phyloP scores from a whole-genome alignment of 805 yeast genomes.

The Jamesozyma spencerorum region DNA sequence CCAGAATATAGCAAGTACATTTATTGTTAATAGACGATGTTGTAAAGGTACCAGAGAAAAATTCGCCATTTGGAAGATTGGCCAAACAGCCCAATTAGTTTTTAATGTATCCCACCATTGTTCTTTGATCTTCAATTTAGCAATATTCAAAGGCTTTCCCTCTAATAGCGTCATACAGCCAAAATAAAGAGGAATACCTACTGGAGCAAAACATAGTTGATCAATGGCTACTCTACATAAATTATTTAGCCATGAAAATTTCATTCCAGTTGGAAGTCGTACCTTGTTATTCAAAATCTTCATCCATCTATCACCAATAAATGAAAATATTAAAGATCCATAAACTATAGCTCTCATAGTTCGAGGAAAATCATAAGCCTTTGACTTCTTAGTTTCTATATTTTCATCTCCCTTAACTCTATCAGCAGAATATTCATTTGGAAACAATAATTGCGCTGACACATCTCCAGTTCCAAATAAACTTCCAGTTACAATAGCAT shows the following conservation, averaged over 20 bases:
- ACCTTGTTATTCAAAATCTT: constrained; percentile 37
- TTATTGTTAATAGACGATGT: constrained; percentile 58
- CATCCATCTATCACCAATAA: constrained; percentile 69
- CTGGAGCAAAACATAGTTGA: constrained; percentile 70
- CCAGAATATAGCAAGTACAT: constrained; percentile 71
- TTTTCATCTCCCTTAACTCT: not conserved
- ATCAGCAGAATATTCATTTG: constrained; percentile 11
- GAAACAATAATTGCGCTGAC: constrained; percentile 54
- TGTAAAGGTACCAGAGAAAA: constrained; percentile 68
- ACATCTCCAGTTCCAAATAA: constrained; percentile 70
- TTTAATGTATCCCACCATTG: constrained; percentile 60
- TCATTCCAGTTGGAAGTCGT: constrained; percentile 29
- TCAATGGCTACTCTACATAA: constrained; percentile 52
- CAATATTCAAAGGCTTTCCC: constrained; percentile 34
- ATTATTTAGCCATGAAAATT: constrained; percentile 29
- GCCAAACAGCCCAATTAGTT: constrained; percentile 87
- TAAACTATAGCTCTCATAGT: constrained; percentile 57
- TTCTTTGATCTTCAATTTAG: constrained; percentile 35
- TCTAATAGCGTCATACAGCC: constrained; percentile 61
- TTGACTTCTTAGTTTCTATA: not conserved
- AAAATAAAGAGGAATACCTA: constrained; percentile 65
- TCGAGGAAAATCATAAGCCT: constrained; percentile 41
- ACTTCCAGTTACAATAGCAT: constrained; percentile 46
- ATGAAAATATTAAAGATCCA: constrained; percentile 69
- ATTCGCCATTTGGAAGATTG: constrained; percentile 70